Evolutionary conservation across 2,329 filamentous ascomycete genomes (phyloP).

Genomic region (Colletotrichum sp.): DNA sequence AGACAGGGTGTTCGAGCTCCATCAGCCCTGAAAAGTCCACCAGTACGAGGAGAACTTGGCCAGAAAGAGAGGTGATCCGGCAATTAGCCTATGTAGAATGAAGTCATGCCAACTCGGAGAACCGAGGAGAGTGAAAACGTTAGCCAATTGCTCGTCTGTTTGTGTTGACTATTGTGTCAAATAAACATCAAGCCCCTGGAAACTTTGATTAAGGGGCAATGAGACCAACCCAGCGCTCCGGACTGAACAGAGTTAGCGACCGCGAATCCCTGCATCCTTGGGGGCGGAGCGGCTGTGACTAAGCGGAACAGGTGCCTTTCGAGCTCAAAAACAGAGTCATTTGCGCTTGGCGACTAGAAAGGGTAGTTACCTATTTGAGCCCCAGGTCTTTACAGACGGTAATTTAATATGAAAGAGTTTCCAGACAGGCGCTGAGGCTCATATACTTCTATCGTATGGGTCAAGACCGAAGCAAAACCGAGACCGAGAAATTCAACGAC

Average conservation of each 20-base stretch:
- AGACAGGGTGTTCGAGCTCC: background rate
- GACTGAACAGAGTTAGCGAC: background rate
- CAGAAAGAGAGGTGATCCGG: background rate
- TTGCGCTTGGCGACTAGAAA: background rate
- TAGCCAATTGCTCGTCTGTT: background rate
- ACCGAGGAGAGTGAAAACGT: background rate
- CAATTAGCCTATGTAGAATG: background rate
- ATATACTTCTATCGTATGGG: background rate
- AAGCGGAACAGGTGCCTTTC: background rate
- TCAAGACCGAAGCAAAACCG: background rate
- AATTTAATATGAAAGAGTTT: background rate
- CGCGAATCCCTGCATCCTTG: background rate
- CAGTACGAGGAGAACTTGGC: background rate
- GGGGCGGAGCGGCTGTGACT: background rate
- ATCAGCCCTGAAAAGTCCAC: background rate
- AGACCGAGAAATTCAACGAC: background rate
- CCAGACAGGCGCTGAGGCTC: background rate
- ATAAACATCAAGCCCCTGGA: background rate
- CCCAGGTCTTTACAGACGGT: background rate
- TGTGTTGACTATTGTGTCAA: slow-evolving; percentile 3
- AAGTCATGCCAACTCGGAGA: background rate
- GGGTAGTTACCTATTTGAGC: background rate
- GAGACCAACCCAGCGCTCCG: background rate
- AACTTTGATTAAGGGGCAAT: slow-evolving; percentile 11
- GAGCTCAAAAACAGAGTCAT: background rate